phyloP scores from a whole-genome alignment of 192 early-diverging fungal species.

The Linnemannia exigua region DNA sequence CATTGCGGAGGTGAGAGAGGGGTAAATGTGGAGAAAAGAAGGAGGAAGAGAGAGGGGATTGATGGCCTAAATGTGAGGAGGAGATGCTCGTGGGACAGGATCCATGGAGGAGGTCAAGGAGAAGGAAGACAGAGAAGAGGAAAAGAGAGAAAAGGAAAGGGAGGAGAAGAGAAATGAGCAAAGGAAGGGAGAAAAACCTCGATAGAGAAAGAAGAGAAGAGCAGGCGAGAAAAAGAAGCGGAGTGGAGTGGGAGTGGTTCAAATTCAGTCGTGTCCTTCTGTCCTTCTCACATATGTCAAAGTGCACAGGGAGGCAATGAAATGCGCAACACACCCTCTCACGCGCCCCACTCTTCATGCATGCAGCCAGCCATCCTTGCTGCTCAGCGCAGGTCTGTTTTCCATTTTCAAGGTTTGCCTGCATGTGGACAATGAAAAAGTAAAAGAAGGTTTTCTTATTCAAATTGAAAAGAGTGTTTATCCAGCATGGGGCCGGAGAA shows the following conservation, averaged over 20 bases:
- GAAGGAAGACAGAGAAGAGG: background rate
- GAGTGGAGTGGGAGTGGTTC: background rate
- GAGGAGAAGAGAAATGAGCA: background rate
- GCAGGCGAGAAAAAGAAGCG: background rate
- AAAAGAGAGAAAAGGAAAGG: background rate
- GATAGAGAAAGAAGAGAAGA: background rate
- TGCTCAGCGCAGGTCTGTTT: background rate
- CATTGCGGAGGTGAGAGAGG: background rate
- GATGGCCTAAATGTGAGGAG: background rate
- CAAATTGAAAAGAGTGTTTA: background rate
- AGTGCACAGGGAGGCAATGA: background rate
- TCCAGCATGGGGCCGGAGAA: background rate
- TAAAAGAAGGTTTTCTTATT: background rate
- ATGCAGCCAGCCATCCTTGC: background rate
- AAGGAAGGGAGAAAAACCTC: background rate
- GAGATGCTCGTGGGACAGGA: too few species aligned
- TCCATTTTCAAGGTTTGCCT: background rate
- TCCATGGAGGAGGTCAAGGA: background rate
- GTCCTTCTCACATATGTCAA: background rate
- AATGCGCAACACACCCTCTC: background rate
- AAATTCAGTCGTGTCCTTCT: background rate
- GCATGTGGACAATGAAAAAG: background rate
- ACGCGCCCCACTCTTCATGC: background rate
- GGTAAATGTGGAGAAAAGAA: background rate
- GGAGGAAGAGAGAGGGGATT: background rate